Conservation (phyloP, 495 filamentous ascomycete species). For the Aspergillus affinis region DNA sequence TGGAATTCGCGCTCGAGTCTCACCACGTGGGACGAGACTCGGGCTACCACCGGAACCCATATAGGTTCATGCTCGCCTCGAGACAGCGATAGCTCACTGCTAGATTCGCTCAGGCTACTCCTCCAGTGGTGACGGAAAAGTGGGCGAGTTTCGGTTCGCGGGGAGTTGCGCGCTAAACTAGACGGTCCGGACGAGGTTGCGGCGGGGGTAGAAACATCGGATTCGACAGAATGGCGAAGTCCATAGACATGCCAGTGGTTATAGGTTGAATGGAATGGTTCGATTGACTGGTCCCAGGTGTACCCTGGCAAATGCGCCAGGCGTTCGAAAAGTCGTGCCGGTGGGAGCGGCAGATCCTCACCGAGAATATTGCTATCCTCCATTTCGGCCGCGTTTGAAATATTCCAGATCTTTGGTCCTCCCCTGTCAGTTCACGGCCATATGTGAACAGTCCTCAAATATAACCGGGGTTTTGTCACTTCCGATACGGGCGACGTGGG, state of each 20-base stretch:
- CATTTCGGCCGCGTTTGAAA: conserved; percentile 29
- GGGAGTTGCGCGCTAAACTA: conserved; percentile 47
- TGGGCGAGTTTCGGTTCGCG: conserved; percentile 41
- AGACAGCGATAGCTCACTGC: conserved; percentile 45
- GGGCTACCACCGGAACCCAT: conserved; percentile 63
- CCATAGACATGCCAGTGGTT: conserved; percentile 71
- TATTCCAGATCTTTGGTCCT: conserved; percentile 14
- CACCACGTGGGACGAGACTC: conserved; percentile 75
- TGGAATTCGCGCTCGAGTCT: conserved; percentile 84
- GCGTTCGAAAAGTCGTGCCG: conserved; percentile 69
- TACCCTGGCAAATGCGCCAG: conserved; percentile 71
- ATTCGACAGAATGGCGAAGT: conserved; percentile 42
- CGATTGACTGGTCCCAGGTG: conserved; percentile 68
- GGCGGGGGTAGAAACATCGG: conserved; percentile 41
- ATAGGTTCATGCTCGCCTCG: conserved; percentile 42
- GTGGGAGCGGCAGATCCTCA: conserved; percentile 67
- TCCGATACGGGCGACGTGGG: not conserved
- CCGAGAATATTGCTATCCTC: conserved; percentile 44
- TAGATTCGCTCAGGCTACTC: conserved; percentile 49
- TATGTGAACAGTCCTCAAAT: conserved; percentile 12
- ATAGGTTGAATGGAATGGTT: conserved; percentile 80
- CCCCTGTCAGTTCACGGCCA: conserved; percentile 27
- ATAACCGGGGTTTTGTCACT: conserved; percentile 2
- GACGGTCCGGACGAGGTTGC: conserved; percentile 48
- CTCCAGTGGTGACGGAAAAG: conserved; percentile 37